Base-by-base conservation (phyloP, 2,329 filamentous ascomycete genomes). In the Stemphylium vesicarium region DNA sequence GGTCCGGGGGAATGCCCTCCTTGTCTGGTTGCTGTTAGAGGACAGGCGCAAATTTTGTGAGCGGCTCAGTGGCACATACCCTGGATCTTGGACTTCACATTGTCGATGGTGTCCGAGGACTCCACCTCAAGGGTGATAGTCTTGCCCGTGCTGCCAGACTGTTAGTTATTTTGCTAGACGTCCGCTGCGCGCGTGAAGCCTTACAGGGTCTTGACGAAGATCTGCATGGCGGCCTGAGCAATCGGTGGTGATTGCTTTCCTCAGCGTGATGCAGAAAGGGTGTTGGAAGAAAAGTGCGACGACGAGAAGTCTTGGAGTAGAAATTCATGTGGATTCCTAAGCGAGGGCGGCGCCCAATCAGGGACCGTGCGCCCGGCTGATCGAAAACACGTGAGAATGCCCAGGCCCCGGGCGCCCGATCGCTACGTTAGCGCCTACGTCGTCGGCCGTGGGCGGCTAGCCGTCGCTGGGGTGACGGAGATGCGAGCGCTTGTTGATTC, bases 71-170 rank as follows among this genome's bases (percentile, higher is more conserved):
- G 11, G 9, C 12, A 66, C 81, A 50, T 78, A 87, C 85, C 85
- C 80, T 88, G 86, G 73, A 89, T 89, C 88, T 99, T 98, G 85
- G 91, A 92, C 89, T 98, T 98, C 85, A 99, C 95, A 89, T 98
- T 98, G 88, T 98, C 95, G 83, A 99, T 98, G 78, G 94, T 98
- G 84, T 99, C 95, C 78, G 89, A 94, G 76, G 92, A 96, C 89
- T 98, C 95, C 84, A 98, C 95, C 92, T 99, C 95, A 76, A 99
- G 93, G 90, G 95, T 98, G 90, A 98, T 98, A 80, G 95, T 98
- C 90, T 98, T 98, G 79, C 95, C 95, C 91, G 95, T 98, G 75
- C 74, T 81, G 83, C 84, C 44, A 51, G 18, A 26, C 16, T 39
- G 56, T 69, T 50, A 69, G 68, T 42, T 29, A 6, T 57, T n/a